Evolutionary conservation across 2,329 filamentous ascomycete species (phyloP).

Genomic region (Penicillium digitatum): DNA sequence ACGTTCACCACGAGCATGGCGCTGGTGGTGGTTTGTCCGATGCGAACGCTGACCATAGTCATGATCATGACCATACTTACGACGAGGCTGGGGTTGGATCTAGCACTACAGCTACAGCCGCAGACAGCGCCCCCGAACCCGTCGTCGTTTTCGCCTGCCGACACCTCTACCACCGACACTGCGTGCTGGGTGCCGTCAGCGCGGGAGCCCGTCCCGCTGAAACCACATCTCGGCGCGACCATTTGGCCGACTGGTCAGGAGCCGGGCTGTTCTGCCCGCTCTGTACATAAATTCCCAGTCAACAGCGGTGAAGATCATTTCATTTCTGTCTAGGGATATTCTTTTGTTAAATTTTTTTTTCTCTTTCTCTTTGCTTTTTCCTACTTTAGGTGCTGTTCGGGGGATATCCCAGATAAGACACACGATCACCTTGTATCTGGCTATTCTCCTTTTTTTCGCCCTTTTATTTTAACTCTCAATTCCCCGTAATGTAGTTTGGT

Average conservation of each 20-base stretch:
- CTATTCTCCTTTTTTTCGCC: background rate
- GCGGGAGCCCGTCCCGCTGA: slow-evolving; percentile 11
- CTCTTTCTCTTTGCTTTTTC: background rate
- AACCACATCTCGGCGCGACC: slow-evolving; percentile 18
- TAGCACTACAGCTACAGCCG: background rate
- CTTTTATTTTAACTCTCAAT: background rate
- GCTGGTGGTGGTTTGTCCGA: background rate
- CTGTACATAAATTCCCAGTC: slow-evolving; percentile 34
- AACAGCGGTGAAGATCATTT: background rate
- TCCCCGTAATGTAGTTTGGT: background rate
- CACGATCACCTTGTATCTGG: background rate
- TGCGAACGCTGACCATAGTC: background rate
- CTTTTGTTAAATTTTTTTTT: background rate
- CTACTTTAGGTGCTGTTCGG: background rate
- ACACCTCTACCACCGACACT: slow-evolving; percentile 48
- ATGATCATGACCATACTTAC: slow-evolving; percentile 5
- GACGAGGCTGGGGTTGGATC: background rate
- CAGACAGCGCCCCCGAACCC: slow-evolving; percentile 20
- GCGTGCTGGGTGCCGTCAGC: slow-evolving; percentile 34
- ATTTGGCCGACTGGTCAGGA: slow-evolving; percentile 25
- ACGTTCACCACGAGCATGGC: background rate
- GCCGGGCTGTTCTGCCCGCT: slow-evolving; percentile 34
- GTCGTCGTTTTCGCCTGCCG: slow-evolving; percentile 48
- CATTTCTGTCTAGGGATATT: background rate
- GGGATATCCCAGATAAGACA: slow-evolving; percentile 1